Percentiles rank a stretch among this genome's conserved stretches.
Evolutionary conservation across 768 basidiomycete genomes (phyloP).

Genomic region (Porphyrellus cyaneotinctus): DNA sequence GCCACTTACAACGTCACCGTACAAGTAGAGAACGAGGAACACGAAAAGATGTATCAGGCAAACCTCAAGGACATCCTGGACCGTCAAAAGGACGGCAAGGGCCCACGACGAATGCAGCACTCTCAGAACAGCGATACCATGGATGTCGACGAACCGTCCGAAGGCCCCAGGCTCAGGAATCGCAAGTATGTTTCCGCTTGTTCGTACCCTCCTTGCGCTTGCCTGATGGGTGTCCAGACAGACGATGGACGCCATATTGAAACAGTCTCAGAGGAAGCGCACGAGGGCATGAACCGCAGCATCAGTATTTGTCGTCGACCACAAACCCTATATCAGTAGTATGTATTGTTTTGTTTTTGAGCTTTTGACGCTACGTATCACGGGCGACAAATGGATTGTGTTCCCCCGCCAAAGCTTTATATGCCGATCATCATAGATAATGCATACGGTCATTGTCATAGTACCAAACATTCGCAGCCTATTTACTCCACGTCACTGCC

Average conservation of each 20-base stretch:
- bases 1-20: constrained; percentile 38
- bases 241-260: constrained; percentile 38
- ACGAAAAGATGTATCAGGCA: constrained; percentile 51
- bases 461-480: too few species aligned
- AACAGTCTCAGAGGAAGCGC: constrained; percentile 54
- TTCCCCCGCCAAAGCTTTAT: too few species aligned
- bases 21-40: constrained; percentile 44
- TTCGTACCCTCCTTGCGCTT: not conserved
- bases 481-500: too few species aligned
- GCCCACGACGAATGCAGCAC: constrained; percentile 28
- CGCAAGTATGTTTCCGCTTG: constrained; percentile 47
- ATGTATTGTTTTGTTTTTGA: too few species aligned
- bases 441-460: too few species aligned
- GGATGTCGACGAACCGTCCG: constrained; percentile 65
- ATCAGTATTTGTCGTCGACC: not conserved
- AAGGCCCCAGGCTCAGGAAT: constrained; percentile 47
- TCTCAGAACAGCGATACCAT: constrained; percentile 39
- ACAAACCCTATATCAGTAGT: constrained; percentile 10
- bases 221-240: constrained; percentile 14
- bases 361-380: too few species aligned
- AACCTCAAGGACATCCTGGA: constrained; percentile 61
- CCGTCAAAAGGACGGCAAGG: constrained; percentile 55
- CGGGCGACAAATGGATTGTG: too few species aligned
- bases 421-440: too few species aligned
- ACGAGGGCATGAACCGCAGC: constrained; percentile 42